phyloP scores from a whole-genome alignment of 257 asterid species.

The Penstemon barbatus region DNA sequence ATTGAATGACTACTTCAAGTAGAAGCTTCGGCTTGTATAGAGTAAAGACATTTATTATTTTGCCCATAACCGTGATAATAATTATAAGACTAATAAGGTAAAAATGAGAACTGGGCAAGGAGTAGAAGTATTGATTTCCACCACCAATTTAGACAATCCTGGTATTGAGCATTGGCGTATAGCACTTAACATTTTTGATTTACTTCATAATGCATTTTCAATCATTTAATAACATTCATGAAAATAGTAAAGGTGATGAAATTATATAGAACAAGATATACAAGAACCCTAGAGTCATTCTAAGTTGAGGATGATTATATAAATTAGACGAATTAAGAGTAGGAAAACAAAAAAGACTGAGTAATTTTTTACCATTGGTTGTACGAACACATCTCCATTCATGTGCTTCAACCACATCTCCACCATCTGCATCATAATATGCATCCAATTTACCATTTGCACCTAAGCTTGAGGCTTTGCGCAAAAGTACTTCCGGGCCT shows the following conservation, averaged over 20 bases:
- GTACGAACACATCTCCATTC: constrained; percentile 97
- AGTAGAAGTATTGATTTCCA: too few species aligned
- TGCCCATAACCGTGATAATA: neutral
- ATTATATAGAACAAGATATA: neutral
- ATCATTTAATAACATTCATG: constrained; percentile 9
- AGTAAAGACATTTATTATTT: too few species aligned
- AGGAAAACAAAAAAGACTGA: neutral
- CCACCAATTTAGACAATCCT: constrained; percentile 12
- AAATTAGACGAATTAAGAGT: constrained; percentile 1
- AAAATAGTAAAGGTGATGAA: neutral
- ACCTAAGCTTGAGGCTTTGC: constrained; percentile 63
- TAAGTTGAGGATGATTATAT: constrained; percentile 14
- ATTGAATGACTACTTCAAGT: too few species aligned
- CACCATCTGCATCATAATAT: constrained; percentile 68
- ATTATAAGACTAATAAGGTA: constrained; percentile 10
- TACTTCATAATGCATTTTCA: neutral
- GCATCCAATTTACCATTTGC: constrained; percentile 41
- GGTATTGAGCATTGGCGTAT: constrained; percentile 2
- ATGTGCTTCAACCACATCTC: constrained; percentile 82
- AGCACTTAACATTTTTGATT: neutral
- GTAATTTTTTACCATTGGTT: constrained; percentile 58
- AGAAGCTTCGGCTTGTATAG: too few species aligned
- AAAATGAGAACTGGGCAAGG: constrained; percentile 16
- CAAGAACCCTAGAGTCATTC: constrained; percentile 1
- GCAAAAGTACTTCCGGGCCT: constrained; percentile 93